A percentile compares a stretch with the other conserved stretches of the same genome.
These are phyloP conservation scores for Coemansia reversa DNA, from an alignment of 192 early-diverging fungal genomes.

Conservation along the genomic window DNA sequence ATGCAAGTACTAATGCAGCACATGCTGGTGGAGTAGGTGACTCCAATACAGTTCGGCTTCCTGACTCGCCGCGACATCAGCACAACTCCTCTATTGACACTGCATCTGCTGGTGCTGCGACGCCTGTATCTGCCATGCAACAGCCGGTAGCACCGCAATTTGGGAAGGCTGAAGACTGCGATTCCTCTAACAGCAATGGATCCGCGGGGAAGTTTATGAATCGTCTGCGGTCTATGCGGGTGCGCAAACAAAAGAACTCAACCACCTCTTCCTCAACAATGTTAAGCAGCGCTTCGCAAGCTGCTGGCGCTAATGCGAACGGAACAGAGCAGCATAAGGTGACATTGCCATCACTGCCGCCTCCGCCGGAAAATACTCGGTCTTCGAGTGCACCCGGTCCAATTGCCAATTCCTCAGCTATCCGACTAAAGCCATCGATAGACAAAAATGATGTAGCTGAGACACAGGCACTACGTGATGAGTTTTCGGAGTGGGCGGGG, in stretches of 20 bases:
- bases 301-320: not conserved
- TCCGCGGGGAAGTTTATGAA: slow-evolving; percentile 46
- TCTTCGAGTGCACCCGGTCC: slow-evolving; percentile 4
- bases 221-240: slow-evolving; percentile 46
- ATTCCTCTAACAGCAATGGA: slow-evolving; percentile 32
- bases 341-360: not conserved
- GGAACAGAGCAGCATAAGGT: not conserved
- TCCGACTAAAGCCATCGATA: not conserved
- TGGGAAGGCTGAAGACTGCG: slow-evolving; percentile 36
- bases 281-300: not conserved
- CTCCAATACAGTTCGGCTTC: not conserved
- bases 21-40: not conserved
- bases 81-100: slow-evolving; percentile 41
- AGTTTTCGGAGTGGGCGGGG: slow-evolving; percentile 43
- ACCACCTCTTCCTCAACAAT: not conserved
- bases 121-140: slow-evolving; percentile 19
- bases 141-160: slow-evolving; percentile 7
- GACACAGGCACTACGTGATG: slow-evolving; percentile 11
- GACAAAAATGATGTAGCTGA: not conserved
- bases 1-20: not conserved
- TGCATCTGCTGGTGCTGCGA: slow-evolving; percentile 7
- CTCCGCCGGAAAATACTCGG: not conserved
- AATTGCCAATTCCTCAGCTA: not conserved
- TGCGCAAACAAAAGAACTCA: slow-evolving; percentile 45
- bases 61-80: slow-evolving; percentile 18